Evolutionary conservation across 371 early-diverging fungal species (phyloP), one percentile per base, ranked within the genome.

Genomic region (Ordospora pajunii): DNA sequence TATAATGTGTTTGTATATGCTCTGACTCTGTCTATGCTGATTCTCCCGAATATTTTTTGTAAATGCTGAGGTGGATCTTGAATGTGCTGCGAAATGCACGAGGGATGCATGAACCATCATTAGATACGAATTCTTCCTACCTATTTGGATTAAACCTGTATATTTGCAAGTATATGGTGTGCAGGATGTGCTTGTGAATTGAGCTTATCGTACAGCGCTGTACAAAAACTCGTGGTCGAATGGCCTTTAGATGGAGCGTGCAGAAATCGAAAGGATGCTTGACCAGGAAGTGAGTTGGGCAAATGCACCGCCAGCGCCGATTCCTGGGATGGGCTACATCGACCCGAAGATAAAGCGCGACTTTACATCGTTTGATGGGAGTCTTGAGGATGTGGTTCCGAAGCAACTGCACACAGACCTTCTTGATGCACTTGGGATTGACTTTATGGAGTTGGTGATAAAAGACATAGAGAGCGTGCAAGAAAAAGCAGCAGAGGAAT

Each of bases 321-420:
- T 53, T n/a, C 74, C 74, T 2, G 74, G 74, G 23, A 22, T 66
- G 32, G 65, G 67, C 45, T 73, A 75, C 45, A 75, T 75, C 6
- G 67, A 67, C 49, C 68, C 68, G 12, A 19, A 65, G 37, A 37
- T 75, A 42, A 54, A 75, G 51, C n/a, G 21, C 12, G 75, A 75
- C 67, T 75, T 67, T 58, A 67, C 48, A 43, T 25, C 64, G 37
- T 65, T 64, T 27, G 75, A 75, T 19, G 62, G 46, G 14, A 54
- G 67, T 4, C 54, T 75, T 22, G 75, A 75, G 45, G 17, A 53
- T 19, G 14, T 53, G 1, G 12, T 73, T 11, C 74, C 74, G 23
- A 58, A 62, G 12, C 64, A 50, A 12, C 46, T 75, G 44, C 25
- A 67, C 11, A 75, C 75, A 50, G 54, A 75, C 22, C 67, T 65